Base-by-base conservation (phyloP, 2,329 filamentous ascomycete species). In the Epichloe coenophiala region DNA sequence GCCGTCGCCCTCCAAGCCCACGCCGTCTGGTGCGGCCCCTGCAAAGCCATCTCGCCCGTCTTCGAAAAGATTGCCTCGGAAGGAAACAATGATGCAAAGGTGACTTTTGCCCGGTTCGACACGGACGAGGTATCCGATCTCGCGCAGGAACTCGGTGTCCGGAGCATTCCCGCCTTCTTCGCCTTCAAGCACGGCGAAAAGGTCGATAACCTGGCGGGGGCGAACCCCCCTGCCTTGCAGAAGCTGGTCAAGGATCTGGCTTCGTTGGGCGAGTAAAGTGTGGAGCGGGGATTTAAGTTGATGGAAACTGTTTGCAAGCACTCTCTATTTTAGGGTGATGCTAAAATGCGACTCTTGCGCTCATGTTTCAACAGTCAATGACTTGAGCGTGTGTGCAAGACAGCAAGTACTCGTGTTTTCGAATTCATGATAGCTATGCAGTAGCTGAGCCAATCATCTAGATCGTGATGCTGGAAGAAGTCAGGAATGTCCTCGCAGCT, bases 21-120 rank as follows among this genome's bases (percentile, higher is more conserved):
- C 64, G 77, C 77, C 53, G 68, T 72, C 59, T 80, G 77, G 77
- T 81, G 77, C 65, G 71, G 70, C 36, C 77, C 77, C 21, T 81
- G 77, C 74, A 76, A 77, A 65, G 65, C 67, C 56, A 79, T 81
- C 59, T 72, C 74, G 23, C 77, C 77, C 53, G 59, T 74, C 53
- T 80, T 72, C 69, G 59, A 59, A 53, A 65, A 71, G 58, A 69
- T 78, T 43, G 72, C 76, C 39, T 60, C 60, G 43, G 58, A 57
- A 39, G 56, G 58, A 54, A 55, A 61, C 47, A 55, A 66, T 19
- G 66, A 68, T 15, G 68, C 70, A 45, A 64, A 67, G 42, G 69
- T 75, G 44, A 69, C 71, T 53, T 80, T 81, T 56, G 75, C 73
- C 59, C 77, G 77, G 63, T 71, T 81, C 62, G 72, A 81, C 65